These are phyloP conservation scores for Malus sylvestris DNA, from an alignment of 306 rosid species.

Conservation along the genomic window DNA sequence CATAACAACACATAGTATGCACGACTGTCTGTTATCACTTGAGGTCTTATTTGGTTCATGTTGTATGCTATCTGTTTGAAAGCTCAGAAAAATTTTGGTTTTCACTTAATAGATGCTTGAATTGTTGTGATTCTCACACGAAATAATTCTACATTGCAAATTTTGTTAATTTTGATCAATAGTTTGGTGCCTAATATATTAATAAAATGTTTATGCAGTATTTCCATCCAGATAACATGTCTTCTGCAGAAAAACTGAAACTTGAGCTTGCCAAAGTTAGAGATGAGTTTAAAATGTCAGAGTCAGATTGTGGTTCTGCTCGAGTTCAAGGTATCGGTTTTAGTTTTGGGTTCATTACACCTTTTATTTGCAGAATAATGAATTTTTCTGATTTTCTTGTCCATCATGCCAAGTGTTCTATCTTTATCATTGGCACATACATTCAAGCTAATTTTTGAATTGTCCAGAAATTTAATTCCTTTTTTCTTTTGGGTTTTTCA, in stretches of 20 bases:
- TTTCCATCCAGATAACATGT: slow-evolving; percentile 90
- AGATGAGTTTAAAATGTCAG: slow-evolving; percentile 88
- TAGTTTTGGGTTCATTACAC: not conserved
- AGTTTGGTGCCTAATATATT: not conserved
- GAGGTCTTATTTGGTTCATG: not conserved
- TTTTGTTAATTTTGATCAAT: not conserved
- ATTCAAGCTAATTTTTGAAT: not conserved
- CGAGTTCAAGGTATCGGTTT: slow-evolving; percentile 76
- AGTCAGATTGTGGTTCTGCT: slow-evolving; percentile 88
- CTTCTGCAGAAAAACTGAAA: slow-evolving; percentile 76
- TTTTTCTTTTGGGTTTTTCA: not conserved
- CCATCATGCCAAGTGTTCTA: not conserved
- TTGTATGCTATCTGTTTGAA: not conserved
- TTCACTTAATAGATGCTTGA: not conserved
- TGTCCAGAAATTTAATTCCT: not conserved
- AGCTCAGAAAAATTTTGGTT: not conserved
- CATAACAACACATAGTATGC: not conserved
- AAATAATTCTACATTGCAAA: not conserved
- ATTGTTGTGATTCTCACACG: not conserved
- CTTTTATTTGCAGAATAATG: not conserved
- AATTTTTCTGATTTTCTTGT: not conserved
- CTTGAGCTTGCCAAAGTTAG: slow-evolving; percentile 68
- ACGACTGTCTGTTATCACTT: not conserved
- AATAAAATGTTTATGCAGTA: slow-evolving; percentile 50
- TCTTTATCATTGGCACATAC: not conserved